Percentiles rank a stretch among this genome's conserved stretches.
Conservation (phyloP, 106 monocot genomes). For the Amphibolis antarctica region DNA sequence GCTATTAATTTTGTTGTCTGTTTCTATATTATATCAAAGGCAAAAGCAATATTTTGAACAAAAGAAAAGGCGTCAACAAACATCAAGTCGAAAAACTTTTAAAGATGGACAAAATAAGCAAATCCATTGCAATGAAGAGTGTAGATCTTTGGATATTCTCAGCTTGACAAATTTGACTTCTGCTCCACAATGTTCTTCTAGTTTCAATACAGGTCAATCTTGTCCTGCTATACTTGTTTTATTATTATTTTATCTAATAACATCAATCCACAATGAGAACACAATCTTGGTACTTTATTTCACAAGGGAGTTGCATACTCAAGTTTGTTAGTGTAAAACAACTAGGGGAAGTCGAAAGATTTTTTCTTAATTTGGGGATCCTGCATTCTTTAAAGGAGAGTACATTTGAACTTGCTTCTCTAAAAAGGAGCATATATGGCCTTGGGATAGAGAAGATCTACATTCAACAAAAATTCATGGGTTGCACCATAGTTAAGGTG, state of each 20-base stretch:
- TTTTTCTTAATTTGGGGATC: too few species aligned
- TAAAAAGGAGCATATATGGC: too few species aligned
- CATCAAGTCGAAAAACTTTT: neutral
- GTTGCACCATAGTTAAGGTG: too few species aligned
- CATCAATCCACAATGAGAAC: too few species aligned
- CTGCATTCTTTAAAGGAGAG: too few species aligned
- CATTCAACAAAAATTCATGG: too few species aligned
- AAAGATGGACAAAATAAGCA: constrained; percentile 8
- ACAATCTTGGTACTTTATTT: too few species aligned
- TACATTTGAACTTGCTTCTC: too few species aligned
- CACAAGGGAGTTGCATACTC: too few species aligned
- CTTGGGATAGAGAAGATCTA: too few species aligned
- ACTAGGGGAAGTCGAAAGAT: too few species aligned
- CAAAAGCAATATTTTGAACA: constrained; percentile 32
- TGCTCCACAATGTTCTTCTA: constrained; percentile 4
- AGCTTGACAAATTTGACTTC: constrained; percentile 17
- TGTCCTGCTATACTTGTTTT: neutral
- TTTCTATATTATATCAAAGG: constrained; percentile 2
- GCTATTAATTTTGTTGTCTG: neutral
- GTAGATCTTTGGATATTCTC: constrained; percentile 19
- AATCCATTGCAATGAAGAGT: neutral
- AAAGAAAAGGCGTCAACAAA: constrained; percentile 13
- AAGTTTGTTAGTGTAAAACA: too few species aligned
- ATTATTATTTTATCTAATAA: neutral
- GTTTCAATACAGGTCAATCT: neutral